Evolutionary conservation across 208 protist species (phyloP), one percentile per base, ranked within the genome.

Genomic region (Leishmania major): DNA sequence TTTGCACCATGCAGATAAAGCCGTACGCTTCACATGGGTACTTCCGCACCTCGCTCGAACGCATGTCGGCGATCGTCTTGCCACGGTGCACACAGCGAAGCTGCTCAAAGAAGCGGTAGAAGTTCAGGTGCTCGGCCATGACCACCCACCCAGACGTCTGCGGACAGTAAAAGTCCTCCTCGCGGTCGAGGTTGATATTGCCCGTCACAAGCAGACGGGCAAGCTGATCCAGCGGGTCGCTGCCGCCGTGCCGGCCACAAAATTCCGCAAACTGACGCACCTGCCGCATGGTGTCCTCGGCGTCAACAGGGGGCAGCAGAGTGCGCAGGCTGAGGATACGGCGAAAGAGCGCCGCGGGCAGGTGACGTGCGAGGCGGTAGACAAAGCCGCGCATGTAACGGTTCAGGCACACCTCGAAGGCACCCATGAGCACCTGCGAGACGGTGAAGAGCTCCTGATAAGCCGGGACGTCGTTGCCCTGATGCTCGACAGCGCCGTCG

Each of bases 1-100:
- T 99, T 94, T 99, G 99, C 53, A 99, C 99, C 88, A 99, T 99
- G 93, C 99, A 99, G 55, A 99, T 89, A 91, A 99, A 99, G 71
- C 98, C 99, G 95, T 98, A 99, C 6, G 96, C 93, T 90, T 99
- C 99, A 55, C 99, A 99, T 51, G 99, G 96, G 82, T 99, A 99
- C 89, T 99, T 99, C 80, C 99, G 97, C 77, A 99, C 98, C 85
- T 97, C 87, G 78, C 98, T 99, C 6, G 98, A 99, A 57, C 98
- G 98, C 98, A 99, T 99, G 66, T 98, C 96, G 17, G 98, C 92
- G 88, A 99, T 99, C 80, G 99, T 99, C 76, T 98, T 95, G 83
- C 99, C 99, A 85, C 99, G 95, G 82, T 99, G 99, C 49, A 99
- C 93, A 72, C 94, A 98, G 71, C 99, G 95, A 84, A 99, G 99